A percentile compares a stretch with the other conserved stretches of the same genome.
Evolutionary conservation across 768 basidiomycete genomes (phyloP).

Genomic region (Pleurotus giganteus): DNA sequence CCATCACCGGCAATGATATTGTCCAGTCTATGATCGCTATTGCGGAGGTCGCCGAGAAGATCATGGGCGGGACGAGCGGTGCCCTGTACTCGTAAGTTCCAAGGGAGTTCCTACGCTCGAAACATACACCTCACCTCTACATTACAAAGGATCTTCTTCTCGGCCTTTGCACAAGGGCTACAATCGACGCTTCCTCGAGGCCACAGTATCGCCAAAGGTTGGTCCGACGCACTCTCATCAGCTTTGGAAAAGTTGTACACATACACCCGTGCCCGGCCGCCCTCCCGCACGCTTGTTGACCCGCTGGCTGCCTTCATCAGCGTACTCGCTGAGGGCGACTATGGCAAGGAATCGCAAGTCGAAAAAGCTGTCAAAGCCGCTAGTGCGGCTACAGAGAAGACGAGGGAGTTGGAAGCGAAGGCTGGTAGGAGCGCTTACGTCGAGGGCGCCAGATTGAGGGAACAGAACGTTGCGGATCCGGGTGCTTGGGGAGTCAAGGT

Average conservation of each 20-base stretch:
- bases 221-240: slow-evolving; percentile 55
- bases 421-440: slow-evolving; percentile 90
- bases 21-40: slow-evolving; percentile 64
- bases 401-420: slow-evolving; percentile 75
- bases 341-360: slow-evolving; percentile 29
- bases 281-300: slow-evolving; percentile 91
- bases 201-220: slow-evolving; percentile 29
- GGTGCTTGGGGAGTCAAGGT: slow-evolving; percentile 90
- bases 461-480: slow-evolving; percentile 73
- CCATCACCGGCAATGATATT: slow-evolving; percentile 62
- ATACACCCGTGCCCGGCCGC: slow-evolving; percentile 87
- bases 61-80: slow-evolving; percentile 91
- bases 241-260: slow-evolving; percentile 67
- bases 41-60: slow-evolving; percentile 73
- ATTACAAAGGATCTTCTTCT: slow-evolving; percentile 96
- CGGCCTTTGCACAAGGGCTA: slow-evolving; percentile 76
- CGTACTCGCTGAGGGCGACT: slow-evolving; percentile 30
- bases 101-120: not conserved
- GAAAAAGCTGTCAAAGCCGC: slow-evolving; percentile 58
- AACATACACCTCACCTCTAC: not conserved
- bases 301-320: slow-evolving; percentile 76
- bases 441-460: slow-evolving; percentile 60
- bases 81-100: slow-evolving; percentile 81
- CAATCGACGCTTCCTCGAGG: slow-evolving; percentile 28
- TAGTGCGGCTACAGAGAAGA: slow-evolving; percentile 65